Base-by-base conservation (phyloP, 164 flowering plant genomes). In the Amborella trichopoda region DNA sequence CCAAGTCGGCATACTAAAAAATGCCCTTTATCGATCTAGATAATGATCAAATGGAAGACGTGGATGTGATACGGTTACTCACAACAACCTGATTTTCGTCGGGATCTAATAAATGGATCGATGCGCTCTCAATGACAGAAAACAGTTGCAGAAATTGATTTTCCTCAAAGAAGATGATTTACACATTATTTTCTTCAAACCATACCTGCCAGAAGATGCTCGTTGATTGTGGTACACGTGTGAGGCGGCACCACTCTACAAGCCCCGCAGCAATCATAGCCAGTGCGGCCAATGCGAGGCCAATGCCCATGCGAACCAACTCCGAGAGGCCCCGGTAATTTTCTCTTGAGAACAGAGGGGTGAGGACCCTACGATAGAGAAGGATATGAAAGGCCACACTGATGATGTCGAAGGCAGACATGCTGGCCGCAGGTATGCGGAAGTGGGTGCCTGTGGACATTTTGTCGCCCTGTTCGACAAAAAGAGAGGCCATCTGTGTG, bases 401-500 rank as follows among this genome's bases (percentile, higher is more conserved):
- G 56, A 62, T 60, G 6, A 90, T 83, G 61, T 90, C 94, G 44
- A 90, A 90, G 4, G 60, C 77, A 0, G 95, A 83, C 88, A 90
- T 90, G 65, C 95, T 81, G 0, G 98, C 95, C 0, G 98, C 82
- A 0, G 97, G 97, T 30, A 89, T 41, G 48, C 57, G 75, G 61
- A 89, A 78, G 6, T 75, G 79, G 2, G 73, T 26, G n/a, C 28
- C 4, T 26, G 74, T 23, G 41, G 75, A 49, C 97, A 90, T 90
- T 12, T 67, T 78, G 6, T 64, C 86, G 1, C 97, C 97, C 71
- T 90, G 97, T 57, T 83, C 91, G 3, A 90, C 95, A 28, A 90
- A 90, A 8, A 90, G 73, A 23, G 97, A 90, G 10, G 94, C 94
- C 97, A 90, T 90, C 54, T 90, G 97, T 2, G 97, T 81, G 73